Percentiles rank a stretch among this genome's conserved stretches.
Conservation (phyloP, 1,284 basidiomycete genomes). For the Trichosporon asahii region DNA sequence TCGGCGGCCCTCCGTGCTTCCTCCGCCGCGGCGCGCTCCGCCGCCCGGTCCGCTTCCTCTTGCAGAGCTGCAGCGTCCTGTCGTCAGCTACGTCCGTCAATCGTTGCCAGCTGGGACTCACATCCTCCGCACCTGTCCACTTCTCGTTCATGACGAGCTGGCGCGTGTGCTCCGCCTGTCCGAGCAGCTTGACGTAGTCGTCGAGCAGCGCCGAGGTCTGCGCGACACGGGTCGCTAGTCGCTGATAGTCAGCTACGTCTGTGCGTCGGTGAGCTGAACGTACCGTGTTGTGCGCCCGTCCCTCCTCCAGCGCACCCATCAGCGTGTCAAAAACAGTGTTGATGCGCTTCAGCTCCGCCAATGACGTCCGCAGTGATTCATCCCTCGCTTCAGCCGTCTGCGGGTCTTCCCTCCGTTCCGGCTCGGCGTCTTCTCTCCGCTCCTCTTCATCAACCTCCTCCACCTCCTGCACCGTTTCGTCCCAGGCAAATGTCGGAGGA, state of each 20-base stretch:
- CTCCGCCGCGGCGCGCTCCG: conserved; percentile 9
- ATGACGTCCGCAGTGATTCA: conserved; percentile 35
- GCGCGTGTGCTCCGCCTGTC: conserved; percentile 49
- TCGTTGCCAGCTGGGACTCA: conserved; percentile 31
- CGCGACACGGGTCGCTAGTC: conserved; percentile 42
- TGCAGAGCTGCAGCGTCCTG: conserved; percentile 39
- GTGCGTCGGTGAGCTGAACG: conserved; percentile 25
- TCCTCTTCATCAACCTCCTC: neutral
- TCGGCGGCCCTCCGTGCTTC: conserved; percentile 20
- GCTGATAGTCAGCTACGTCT: conserved; percentile 31
- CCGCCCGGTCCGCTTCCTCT: conserved; percentile 18
- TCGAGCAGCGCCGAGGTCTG: conserved; percentile 46
- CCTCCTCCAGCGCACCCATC: conserved; percentile 39
- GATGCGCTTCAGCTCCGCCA: conserved; percentile 48
- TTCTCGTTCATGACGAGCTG: conserved; percentile 39
- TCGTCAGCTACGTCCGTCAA: conserved; percentile 5
- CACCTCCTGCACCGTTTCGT: neutral
- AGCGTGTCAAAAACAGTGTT: conserved; percentile 50
- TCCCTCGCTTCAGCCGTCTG: conserved; percentile 29
- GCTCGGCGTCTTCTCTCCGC: neutral
- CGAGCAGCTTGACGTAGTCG: conserved; percentile 45
- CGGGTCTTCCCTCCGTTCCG: conserved; percentile 27
- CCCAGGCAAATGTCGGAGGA: neutral
- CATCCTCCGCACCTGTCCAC: conserved; percentile 48
- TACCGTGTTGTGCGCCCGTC: conserved; percentile 47